These are phyloP conservation scores for Plectosphaerella plurivora DNA, from an alignment of 2,329 filamentous ascomycete genomes.

Conservation along the genomic window DNA sequence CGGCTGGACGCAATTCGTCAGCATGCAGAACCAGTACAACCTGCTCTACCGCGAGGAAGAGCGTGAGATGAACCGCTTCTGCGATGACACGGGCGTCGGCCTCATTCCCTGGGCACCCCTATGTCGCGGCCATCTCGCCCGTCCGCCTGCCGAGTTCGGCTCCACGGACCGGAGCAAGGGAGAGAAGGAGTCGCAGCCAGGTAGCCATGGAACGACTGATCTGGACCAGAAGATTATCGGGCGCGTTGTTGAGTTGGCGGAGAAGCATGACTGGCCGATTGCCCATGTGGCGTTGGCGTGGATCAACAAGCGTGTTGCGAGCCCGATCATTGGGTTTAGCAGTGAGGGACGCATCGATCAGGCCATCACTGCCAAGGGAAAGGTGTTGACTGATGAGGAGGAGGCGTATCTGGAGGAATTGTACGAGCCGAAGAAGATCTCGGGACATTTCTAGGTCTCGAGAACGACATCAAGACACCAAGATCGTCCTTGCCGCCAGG, in stretches of 20 bases:
- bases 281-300: conserved; percentile 61
- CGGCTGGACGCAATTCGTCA: conserved; percentile 52
- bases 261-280: conserved; percentile 56
- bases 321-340: conserved; percentile 59
- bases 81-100: conserved; percentile 36
- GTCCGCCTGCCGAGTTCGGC: conserved; percentile 16
- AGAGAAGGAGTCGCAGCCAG: conserved; percentile 24
- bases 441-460: conserved; percentile 4
- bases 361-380: conserved; percentile 41
- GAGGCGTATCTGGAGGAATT: conserved; percentile 57
- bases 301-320: conserved; percentile 48
- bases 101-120: conserved; percentile 26
- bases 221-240: conserved; percentile 26
- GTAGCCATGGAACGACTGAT: conserved; percentile 24
- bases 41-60: conserved; percentile 55
- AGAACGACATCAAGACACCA: too few species aligned
- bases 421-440: conserved; percentile 49
- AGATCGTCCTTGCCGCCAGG: not conserved
- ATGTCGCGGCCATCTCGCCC: conserved; percentile 22
- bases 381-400: conserved; percentile 53
- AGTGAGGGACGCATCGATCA: conserved; percentile 58
- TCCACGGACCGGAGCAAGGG: conserved; percentile 18
- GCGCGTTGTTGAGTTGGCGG: conserved; percentile 48
- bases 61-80: conserved; percentile 36
- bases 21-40: conserved; percentile 54